Evolutionary conservation across 164 flowering plant genomes (phyloP).

Genomic region (Macadamia tetraphylla): DNA sequence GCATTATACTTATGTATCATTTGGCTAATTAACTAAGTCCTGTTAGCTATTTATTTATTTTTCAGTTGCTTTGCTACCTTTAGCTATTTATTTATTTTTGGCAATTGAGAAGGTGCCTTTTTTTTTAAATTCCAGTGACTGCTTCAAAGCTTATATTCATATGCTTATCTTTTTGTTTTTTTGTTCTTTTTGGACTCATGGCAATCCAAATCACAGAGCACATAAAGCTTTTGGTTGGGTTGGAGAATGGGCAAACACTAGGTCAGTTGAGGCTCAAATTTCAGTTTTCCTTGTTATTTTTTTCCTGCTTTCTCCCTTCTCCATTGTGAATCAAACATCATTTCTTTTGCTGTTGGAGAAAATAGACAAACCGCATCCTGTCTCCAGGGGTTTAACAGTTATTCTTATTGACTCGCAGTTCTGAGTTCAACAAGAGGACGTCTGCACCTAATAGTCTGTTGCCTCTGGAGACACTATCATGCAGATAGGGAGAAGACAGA

Average conservation of each 20-base stretch:
- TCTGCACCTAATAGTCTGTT: slow-evolving; percentile 21
- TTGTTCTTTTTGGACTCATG: not conserved
- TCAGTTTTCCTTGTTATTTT: too few species aligned
- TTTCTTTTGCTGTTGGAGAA: too few species aligned
- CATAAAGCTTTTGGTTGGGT: slow-evolving; percentile 92
- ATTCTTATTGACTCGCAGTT: slow-evolving; percentile 28
- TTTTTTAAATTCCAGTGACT: not conserved
- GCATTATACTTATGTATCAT: not conserved
- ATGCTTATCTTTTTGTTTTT: not conserved
- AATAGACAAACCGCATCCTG: not conserved
- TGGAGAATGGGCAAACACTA: slow-evolving; percentile 78
- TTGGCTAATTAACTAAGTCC: not conserved
- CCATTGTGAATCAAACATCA: too few species aligned
- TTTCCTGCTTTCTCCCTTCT: too few species aligned
- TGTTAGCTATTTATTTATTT: not conserved
- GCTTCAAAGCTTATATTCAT: not conserved
- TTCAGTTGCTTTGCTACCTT: not conserved
- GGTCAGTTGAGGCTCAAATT: slow-evolving; percentile 33
- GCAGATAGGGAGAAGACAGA: slow-evolving; percentile 63
- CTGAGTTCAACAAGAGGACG: slow-evolving; percentile 41
- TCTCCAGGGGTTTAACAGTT: not conserved
- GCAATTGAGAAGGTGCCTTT: not conserved
- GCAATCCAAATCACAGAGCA: slow-evolving; percentile 35
- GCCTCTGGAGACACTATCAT: slow-evolving; percentile 69
- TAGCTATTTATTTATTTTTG: not conserved